Percentiles rank a stretch among this genome's conserved stretches.
phyloP scores from a whole-genome alignment of 768 basidiomycete genomes.

The Hericium alpestre region DNA sequence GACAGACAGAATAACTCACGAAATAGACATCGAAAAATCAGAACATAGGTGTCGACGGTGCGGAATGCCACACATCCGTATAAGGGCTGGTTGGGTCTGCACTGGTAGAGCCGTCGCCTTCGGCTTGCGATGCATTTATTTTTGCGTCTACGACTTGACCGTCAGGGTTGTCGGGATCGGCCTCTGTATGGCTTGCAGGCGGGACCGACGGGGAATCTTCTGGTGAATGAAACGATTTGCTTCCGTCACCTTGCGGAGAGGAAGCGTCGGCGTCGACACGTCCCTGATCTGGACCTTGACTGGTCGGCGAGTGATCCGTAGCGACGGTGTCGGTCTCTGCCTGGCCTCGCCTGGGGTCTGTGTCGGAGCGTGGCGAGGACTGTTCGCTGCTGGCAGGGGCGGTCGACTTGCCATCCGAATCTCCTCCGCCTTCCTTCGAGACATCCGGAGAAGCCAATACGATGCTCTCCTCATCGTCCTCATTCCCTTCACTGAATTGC shows the following conservation, averaged over 20 bases:
- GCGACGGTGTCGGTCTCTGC: too few relatives aligned
- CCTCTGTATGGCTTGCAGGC: neutral
- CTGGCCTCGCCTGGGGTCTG: too few relatives aligned
- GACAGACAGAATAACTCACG: neutral
- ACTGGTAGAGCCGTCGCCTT: neutral
- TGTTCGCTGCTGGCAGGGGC: neutral
- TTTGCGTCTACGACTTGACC: too few relatives aligned
- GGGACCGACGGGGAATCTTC: too few relatives aligned
- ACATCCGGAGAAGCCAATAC: slow-evolving; percentile 11
- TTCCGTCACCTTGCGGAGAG: too few relatives aligned
- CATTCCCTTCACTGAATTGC: slow-evolving; percentile 31
- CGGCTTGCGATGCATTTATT: too few relatives aligned
- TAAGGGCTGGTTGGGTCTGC: neutral
- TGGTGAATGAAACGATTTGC: too few relatives aligned
- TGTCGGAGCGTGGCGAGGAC: neutral
- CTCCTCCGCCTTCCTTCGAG: neutral
- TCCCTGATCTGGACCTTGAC: too few relatives aligned
- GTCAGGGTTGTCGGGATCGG: too few relatives aligned
- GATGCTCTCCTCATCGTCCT: slow-evolving; percentile 26
- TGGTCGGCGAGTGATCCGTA: too few relatives aligned
- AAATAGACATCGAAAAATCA: neutral
- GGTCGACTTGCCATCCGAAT: neutral
- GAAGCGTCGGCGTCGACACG: too few relatives aligned
- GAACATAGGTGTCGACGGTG: slow-evolving; percentile 11
- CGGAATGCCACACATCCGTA: slow-evolving; percentile 10